phyloP scores from a whole-genome alignment of 148 eudicot species.

The Vaccinium myrtillus region DNA sequence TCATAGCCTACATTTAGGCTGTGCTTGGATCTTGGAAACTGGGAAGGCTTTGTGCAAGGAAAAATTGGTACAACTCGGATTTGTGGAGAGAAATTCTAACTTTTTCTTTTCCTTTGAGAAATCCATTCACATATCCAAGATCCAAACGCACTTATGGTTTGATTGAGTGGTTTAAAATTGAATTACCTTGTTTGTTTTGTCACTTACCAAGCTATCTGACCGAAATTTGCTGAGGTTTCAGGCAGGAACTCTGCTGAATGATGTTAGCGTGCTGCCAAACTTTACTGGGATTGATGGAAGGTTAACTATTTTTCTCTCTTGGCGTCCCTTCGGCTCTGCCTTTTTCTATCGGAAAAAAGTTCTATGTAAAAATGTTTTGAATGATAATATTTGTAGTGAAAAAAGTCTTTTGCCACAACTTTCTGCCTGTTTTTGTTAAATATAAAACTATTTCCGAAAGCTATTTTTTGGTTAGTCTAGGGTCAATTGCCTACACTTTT shows the following conservation, averaged over 20 bases:
- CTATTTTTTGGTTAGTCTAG: background rate
- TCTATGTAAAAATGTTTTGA: background rate
- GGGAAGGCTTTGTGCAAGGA: background rate
- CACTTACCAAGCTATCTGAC: background rate
- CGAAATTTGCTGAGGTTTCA: slow-evolving; percentile 16
- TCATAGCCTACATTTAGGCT: background rate
- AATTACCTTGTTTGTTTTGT: background rate
- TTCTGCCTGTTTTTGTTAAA: background rate
- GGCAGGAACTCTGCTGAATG: slow-evolving; percentile 48
- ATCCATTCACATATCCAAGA: background rate
- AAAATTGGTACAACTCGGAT: background rate
- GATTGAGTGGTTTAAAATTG: background rate
- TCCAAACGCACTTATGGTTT: background rate
- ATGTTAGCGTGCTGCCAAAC: slow-evolving; percentile 22
- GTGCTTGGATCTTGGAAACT: background rate
- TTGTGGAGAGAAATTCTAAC: background rate
- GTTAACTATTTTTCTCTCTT: slow-evolving; percentile 17
- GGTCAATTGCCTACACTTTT: background rate
- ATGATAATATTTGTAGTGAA: background rate
- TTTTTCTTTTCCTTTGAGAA: background rate
- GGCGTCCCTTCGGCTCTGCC: background rate
- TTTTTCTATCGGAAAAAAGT: background rate
- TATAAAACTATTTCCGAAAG: background rate
- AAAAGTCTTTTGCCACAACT: background rate
- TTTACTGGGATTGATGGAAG: slow-evolving; percentile 30